These are phyloP conservation scores for Nothophoma quercina DNA, from an alignment of 2,329 filamentous ascomycete genomes.

Conservation along the genomic window DNA sequence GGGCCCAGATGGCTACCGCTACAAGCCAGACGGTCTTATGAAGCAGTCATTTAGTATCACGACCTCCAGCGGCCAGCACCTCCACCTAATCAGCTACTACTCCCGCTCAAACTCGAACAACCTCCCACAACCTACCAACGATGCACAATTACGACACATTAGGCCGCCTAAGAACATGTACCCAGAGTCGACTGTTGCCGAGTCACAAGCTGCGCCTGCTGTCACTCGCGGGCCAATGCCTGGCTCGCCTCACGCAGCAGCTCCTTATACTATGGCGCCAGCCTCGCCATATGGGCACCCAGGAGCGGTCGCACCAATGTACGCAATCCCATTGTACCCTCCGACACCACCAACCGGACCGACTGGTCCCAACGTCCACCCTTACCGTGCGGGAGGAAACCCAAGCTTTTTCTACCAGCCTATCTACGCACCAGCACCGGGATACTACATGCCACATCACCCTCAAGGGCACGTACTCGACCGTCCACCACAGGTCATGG, in stretches of 20 bases:
- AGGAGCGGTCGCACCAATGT: conserved; percentile 51
- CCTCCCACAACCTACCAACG: conserved; percentile 81
- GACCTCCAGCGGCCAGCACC: conserved; percentile 85
- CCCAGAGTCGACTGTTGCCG: conserved; percentile 91
- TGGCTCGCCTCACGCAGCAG: conserved; percentile 62
- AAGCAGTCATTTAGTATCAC: conserved; percentile 99
- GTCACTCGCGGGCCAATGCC: conserved; percentile 77
- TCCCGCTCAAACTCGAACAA: conserved; percentile 79
- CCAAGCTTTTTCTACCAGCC: conserved; percentile 39
- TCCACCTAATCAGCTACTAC: conserved; percentile 98
- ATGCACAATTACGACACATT: conserved; percentile 81
- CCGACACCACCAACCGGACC: conserved; percentile 52
- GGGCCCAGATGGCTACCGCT: conserved; percentile 54
- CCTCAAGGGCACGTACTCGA: conserved; percentile 36
- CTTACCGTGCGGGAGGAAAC: conserved; percentile 45
- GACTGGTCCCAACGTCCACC: conserved; percentile 54
- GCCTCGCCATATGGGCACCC: conserved; percentile 56
- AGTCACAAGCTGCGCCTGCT: conserved; percentile 79
- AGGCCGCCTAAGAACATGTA: conserved; percentile 94
- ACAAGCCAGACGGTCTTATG: conserved; percentile 93
- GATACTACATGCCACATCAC: conserved; percentile 36
- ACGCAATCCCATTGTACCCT: conserved; percentile 50
- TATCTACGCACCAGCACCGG: conserved; percentile 44
- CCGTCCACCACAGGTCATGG: conserved; percentile 50
- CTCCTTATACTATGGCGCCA: conserved; percentile 64